A percentile compares a stretch with the other conserved stretches of the same genome.
Evolutionary conservation across 306 rosid species (phyloP).

Genomic region (Glycine latifolia): DNA sequence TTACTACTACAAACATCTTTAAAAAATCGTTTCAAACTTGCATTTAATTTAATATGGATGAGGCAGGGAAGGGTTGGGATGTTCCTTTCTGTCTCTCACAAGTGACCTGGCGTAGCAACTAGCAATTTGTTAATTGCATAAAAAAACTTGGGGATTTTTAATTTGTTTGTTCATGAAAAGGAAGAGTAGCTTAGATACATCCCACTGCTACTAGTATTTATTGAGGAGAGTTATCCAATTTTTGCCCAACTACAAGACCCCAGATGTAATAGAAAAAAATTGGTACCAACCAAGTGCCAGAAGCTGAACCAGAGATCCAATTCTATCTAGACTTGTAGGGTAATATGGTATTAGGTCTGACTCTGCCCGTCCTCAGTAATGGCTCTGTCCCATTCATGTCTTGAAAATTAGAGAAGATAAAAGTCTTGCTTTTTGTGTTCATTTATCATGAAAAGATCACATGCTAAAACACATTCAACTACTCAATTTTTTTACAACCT

Average conservation of each 20-base stretch:
- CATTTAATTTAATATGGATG: constrained; percentile 33
- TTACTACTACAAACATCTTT: not conserved
- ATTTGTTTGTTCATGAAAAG: not conserved
- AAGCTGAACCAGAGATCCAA: constrained; percentile 31
- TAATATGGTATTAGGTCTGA: constrained; percentile 15
- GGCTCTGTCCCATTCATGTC: constrained; percentile 36
- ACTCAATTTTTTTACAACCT: not conserved
- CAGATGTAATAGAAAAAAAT: not conserved
- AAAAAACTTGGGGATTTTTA: constrained; percentile 10
- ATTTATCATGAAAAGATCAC: not conserved
- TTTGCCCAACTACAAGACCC: constrained; percentile 37
- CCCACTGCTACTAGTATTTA: constrained; percentile 1
- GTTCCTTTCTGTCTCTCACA: constrained; percentile 49
- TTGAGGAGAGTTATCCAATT: constrained; percentile 41
- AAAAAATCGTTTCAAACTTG: not conserved
- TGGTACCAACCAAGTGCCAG: constrained; percentile 47
- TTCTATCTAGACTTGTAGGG: constrained; percentile 34
- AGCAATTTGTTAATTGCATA: constrained; percentile 42
- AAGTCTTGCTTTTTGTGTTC: not conserved
- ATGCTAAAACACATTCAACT: not conserved
- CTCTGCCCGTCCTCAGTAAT: constrained; percentile 31
- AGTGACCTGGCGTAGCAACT: constrained; percentile 27
- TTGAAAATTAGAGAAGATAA: not conserved
- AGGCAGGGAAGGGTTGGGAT: constrained; percentile 40
- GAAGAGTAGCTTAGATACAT: not conserved